Conservation (phyloP, 2,329 filamentous ascomycete species). For the Botrytis fabae region DNA sequence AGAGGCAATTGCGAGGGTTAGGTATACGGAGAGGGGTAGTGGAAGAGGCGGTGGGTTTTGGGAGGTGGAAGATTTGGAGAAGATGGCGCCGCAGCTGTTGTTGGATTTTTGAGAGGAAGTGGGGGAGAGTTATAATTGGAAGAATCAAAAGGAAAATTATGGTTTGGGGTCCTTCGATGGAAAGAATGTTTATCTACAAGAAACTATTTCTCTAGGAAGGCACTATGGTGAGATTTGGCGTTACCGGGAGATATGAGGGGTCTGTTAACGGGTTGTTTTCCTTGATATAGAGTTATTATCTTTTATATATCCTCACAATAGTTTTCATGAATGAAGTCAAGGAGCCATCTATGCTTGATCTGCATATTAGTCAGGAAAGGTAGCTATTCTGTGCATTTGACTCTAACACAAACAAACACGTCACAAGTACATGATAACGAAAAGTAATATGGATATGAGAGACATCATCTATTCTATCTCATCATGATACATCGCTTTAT, state of each 20-base stretch:
- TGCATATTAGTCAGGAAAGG: neutral
- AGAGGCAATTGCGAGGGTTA: conserved; percentile 80
- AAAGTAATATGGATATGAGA: neutral
- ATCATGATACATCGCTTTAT: neutral
- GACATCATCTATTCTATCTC: neutral
- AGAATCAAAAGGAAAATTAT: neutral
- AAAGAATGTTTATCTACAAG: neutral
- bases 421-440: neutral
- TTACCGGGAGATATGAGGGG: neutral
- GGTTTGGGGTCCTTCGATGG: neutral
- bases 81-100: conserved; percentile 78
- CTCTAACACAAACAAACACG: neutral
- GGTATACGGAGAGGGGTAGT: conserved; percentile 54
- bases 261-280: neutral
- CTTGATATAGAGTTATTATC: neutral
- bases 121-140: neutral
- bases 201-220: rapidly evolving
- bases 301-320: neutral
- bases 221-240: neutral
- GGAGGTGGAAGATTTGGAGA: conserved; percentile 86
- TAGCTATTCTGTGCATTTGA: too few relatives aligned
- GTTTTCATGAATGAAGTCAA: neutral
- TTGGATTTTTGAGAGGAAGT: conserved; percentile 69
- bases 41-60: conserved; percentile 41
- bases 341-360: neutral